phyloP scores from a whole-genome alignment of 2,329 filamentous ascomycete species.

The Aureobasidium sp. region DNA sequence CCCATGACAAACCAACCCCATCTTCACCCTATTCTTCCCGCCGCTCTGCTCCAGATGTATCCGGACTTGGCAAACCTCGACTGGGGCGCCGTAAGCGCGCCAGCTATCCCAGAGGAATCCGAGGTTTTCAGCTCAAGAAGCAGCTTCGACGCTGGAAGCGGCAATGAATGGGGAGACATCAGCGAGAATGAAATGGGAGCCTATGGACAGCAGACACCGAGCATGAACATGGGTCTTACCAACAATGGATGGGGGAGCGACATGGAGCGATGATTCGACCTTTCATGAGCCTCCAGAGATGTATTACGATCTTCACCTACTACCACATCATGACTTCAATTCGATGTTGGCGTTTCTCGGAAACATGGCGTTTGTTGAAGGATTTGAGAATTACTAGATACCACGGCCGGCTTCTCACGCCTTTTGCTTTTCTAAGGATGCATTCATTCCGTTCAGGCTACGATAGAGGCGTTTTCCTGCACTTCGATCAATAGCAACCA shows the following conservation, averaged over 20 bases:
- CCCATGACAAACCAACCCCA: slow-evolving; percentile 30
- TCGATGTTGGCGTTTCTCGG: slow-evolving; percentile 11
- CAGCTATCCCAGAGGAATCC: slow-evolving; percentile 42
- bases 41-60: slow-evolving; percentile 82
- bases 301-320: too few species aligned
- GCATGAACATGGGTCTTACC: slow-evolving; percentile 3
- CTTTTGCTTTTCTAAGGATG: background rate
- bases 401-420: slow-evolving; percentile 7
- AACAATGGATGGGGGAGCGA: slow-evolving; percentile 9
- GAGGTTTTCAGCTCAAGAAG: slow-evolving; percentile 70
- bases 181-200: slow-evolving; percentile 43
- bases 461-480: slow-evolving; percentile 2
- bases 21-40: slow-evolving; percentile 56
- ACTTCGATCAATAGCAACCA: background rate
- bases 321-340: background rate
- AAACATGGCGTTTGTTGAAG: slow-evolving; percentile 10
- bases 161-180: slow-evolving; percentile 57
- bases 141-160: slow-evolving; percentile 65
- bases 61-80: slow-evolving; percentile 85
- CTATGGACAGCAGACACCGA: background rate
- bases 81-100: slow-evolving; percentile 50
- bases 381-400: slow-evolving; percentile 11
- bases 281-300: background rate
- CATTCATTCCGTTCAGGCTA: background rate
- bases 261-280: background rate